phyloP scores from a whole-genome alignment of 2,329 filamentous ascomycete genomes.

The Fusarium anguioides region DNA sequence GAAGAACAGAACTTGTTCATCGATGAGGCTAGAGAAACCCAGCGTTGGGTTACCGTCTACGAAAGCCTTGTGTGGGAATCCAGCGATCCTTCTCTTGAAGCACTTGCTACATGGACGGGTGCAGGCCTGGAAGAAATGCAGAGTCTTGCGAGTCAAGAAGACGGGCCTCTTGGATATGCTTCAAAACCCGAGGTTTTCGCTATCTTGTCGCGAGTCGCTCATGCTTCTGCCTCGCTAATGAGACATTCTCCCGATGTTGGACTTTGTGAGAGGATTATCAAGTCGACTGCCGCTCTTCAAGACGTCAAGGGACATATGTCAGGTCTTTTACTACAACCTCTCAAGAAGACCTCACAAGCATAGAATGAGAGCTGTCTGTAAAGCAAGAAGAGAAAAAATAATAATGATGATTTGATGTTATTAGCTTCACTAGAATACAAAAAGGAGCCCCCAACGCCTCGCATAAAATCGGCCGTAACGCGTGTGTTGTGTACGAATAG shows the following conservation, averaged over 20 bases:
- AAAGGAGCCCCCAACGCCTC: constrained; percentile 38
- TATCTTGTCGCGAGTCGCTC: constrained; percentile 63
- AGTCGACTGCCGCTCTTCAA: constrained; percentile 6
- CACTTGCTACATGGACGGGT: constrained; percentile 60
- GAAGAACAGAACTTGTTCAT: constrained; percentile 97
- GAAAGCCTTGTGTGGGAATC: constrained; percentile 36
- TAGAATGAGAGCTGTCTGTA: neutral
- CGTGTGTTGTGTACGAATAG: constrained; percentile 13
- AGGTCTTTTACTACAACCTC: constrained; percentile 42
- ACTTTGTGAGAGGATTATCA: constrained; percentile 23
- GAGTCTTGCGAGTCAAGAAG: constrained; percentile 52
- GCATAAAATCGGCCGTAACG: constrained; percentile 25
- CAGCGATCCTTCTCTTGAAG: constrained; percentile 38
- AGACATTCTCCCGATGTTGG: constrained; percentile 26
- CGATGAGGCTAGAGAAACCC: constrained; percentile 80
- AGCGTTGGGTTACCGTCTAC: constrained; percentile 72
- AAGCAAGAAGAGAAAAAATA: constrained; percentile 14
- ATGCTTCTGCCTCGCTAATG: constrained; percentile 52
- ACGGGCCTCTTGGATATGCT: constrained; percentile 79
- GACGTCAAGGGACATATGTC: constrained; percentile 42
- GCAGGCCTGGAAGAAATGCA: constrained; percentile 61
- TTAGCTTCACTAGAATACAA: constrained; percentile 9
- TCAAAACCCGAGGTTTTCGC: constrained; percentile 75
- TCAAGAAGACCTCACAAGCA: constrained; percentile 11
- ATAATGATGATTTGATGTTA: constrained; percentile 20